phyloP scores from a whole-genome alignment of 495 filamentous ascomycete genomes.

The Hypoxylon fragiforme region DNA sequence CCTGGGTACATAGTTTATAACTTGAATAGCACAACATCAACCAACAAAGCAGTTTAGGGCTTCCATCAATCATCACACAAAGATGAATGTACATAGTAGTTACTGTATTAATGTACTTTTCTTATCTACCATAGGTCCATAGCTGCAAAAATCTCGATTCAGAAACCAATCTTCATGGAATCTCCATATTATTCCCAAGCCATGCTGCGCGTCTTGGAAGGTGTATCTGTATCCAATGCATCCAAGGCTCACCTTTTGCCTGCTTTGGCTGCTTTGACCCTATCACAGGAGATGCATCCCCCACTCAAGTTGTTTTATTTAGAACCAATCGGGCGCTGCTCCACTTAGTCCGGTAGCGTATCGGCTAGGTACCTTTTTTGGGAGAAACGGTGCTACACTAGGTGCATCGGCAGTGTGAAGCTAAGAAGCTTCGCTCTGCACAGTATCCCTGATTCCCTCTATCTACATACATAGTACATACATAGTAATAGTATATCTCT shows the following conservation, averaged over 20 bases:
- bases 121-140: neutral
- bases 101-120: neutral
- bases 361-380: neutral
- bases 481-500: conserved; percentile 7
- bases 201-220: conserved; percentile 17
- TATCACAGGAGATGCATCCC: no score
- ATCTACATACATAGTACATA: no score
- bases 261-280: no score
- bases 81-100: no score
- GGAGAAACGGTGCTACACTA: neutral
- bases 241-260: no score
- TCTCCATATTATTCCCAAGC: conserved; percentile 23
- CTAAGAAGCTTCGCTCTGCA: conserved; percentile 24
- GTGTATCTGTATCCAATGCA: conserved; percentile 16
- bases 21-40: neutral
- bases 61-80: no score
- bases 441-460: conserved; percentile 17
- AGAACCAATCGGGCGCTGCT: conserved; percentile 4
- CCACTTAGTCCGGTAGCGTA: conserved; percentile 12
- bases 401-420: conserved; percentile 10
- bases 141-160: conserved; percentile 22
- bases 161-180: conserved; percentile 7
- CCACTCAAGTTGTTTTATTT: neutral
- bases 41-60: neutral
- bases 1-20: no score